Base-by-base conservation (phyloP, 768 basidiomycete genomes). In the Mycena albidolilacea region DNA sequence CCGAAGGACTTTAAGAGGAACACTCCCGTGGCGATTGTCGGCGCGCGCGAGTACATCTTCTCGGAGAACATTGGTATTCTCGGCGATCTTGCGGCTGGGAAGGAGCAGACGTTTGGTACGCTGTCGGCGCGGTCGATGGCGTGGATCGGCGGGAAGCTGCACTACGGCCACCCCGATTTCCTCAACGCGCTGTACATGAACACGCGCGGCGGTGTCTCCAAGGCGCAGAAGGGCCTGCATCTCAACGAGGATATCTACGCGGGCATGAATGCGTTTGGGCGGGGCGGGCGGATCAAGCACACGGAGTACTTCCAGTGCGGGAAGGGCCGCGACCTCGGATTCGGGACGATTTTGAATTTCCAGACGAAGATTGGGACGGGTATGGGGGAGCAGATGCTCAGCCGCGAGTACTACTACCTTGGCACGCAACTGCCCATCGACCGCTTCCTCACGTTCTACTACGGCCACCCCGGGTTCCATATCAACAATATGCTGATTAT, bases 401-500 rank as follows among this genome's bases (percentile, higher is more conserved):
- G 96, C 84, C 91, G 98, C 74, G 98, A 99, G 84, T 99, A 99
- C 82, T 99, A 99, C 84, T 99, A 99, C 80, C 84, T 99, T 74
- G 98, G 98, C 44, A 99, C 98, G 38, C 98, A 99, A 81, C 90
- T 99, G 65, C 97, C 98, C 46, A 93, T 99, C 81, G 98, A 99
- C 81, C 92, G 98, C 50, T 99, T 99, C 92, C 86, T 99, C 82
- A 99, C 98, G 64, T 99, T 99, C 89, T 99, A 99, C 87, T 99
- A 99, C 77, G 97, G 96, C 54, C 98, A 99, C 83, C 98, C 98
- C 52, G 98, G 96, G 68, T 99, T 99, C 93, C 98, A 99, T 80
- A 97, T 99, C 86, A 98, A 99, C 89, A 99, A 99, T 81, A 99
- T 99, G 91, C 87, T 99, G 81, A 94, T 99, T 82, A 99, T 99